Evolutionary conservation across 1,284 basidiomycete genomes (phyloP).

Genomic region (Cryptococcus jaspeensis): DNA sequence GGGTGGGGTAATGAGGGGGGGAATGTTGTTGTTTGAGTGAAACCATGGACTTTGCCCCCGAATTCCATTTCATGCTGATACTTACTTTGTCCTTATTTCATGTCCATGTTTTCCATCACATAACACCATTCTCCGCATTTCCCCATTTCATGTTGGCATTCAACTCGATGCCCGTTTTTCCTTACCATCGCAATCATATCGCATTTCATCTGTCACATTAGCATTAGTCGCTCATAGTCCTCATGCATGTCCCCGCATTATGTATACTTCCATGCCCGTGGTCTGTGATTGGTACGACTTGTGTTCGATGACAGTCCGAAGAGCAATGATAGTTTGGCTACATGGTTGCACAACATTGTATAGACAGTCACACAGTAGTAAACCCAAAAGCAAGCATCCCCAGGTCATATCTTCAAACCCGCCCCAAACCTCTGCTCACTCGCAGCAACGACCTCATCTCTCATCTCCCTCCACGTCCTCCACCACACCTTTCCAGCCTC

Average conservation of each 20-base stretch:
- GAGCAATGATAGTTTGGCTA: neutral
- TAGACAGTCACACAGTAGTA: neutral
- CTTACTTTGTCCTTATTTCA: neutral
- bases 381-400: neutral
- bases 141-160: too few relatives aligned
- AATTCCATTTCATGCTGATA: neutral
- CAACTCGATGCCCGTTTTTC: too few relatives aligned
- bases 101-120: neutral
- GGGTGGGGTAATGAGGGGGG: too few relatives aligned
- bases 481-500: conserved; percentile 61
- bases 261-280: too few relatives aligned
- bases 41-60: too few relatives aligned
- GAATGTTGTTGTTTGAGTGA: too few relatives aligned
- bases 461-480: conserved; percentile 66
- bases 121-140: neutral
- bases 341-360: neutral
- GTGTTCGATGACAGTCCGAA: too few relatives aligned
- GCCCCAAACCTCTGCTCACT: conserved; percentile 67
- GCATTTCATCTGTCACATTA: too few relatives aligned
- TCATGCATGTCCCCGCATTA: too few relatives aligned
- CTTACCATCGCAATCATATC: too few relatives aligned
- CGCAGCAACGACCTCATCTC: conserved; percentile 61
- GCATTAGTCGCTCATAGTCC: too few relatives aligned
- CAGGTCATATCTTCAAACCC: conserved; percentile 31
- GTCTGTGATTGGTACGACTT: too few relatives aligned